These are phyloP conservation scores for Globisporangium acanthophoron DNA, from an alignment of 352 stramenopile genomes.

Conservation along the genomic window DNA sequence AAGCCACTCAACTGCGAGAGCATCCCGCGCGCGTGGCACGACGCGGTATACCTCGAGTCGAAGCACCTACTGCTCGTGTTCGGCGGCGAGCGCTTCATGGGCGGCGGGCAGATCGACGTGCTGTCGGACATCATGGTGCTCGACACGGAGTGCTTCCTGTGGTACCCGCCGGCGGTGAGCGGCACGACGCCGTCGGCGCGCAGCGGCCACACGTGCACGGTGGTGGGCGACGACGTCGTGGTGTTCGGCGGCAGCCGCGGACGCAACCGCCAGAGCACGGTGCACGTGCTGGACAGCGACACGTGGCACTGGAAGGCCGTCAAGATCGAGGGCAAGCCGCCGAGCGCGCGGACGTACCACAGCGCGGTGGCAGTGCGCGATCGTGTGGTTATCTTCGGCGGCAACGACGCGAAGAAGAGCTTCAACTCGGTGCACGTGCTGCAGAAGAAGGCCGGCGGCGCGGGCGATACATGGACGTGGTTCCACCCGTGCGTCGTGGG, in stretches of 20 bases:
- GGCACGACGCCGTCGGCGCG: slow-evolving; percentile 53
- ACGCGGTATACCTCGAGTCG: slow-evolving; percentile 80
- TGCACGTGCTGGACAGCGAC: slow-evolving; percentile 75
- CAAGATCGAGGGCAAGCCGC: slow-evolving; percentile 86
- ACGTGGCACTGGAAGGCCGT: slow-evolving; percentile 88
- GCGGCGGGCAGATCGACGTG: slow-evolving; percentile 58
- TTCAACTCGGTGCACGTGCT: slow-evolving; percentile 93
- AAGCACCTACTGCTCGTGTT: slow-evolving; percentile 91
- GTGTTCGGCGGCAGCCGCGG: slow-evolving; percentile 75
- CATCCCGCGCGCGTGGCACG: slow-evolving; percentile 88
- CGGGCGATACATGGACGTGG: slow-evolving; percentile 71
- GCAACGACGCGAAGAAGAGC: slow-evolving; percentile 88
- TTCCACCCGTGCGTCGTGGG: slow-evolving; percentile 81
- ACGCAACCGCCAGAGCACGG: slow-evolving; percentile 63
- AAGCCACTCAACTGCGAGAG: slow-evolving; percentile 88
- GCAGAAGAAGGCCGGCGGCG: slow-evolving; percentile 32
- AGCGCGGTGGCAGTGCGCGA: slow-evolving; percentile 63
- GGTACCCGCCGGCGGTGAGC: slow-evolving; percentile 88
- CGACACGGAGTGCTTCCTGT: slow-evolving; percentile 92
- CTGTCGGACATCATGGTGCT: slow-evolving; percentile 88
- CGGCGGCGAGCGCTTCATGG: slow-evolving; percentile 80
- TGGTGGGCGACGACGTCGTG: slow-evolving; percentile 67
- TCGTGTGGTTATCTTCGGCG: slow-evolving; percentile 90
- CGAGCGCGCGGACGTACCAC: slow-evolving; percentile 89
- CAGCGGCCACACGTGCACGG: slow-evolving; percentile 73